phyloP scores from a whole-genome alignment of 352 stramenopile species.

The Plasmopara halstedii region DNA sequence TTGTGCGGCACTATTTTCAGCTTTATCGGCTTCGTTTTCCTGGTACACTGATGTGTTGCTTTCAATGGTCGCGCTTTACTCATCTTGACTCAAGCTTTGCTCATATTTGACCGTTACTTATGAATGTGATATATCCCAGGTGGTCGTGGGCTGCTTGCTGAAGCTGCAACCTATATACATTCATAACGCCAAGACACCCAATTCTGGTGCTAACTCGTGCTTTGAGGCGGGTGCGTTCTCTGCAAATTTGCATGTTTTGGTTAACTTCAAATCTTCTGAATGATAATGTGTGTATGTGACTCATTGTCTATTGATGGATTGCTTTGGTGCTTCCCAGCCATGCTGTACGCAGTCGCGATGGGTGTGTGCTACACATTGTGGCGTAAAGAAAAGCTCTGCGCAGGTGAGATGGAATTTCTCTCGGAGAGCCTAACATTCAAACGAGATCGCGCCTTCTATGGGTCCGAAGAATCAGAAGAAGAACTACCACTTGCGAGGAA shows the following conservation, averaged over 20 bases:
- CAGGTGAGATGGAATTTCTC: conserved; percentile 33
- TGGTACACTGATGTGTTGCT: conserved; percentile 29
- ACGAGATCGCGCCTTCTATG: conserved; percentile 50
- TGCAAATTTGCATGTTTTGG: neutral
- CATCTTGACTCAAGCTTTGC: neutral
- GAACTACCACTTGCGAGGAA: conserved; percentile 57
- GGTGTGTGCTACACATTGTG: conserved; percentile 48
- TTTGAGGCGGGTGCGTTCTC: conserved; percentile 63
- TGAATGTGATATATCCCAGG: conserved; percentile 21
- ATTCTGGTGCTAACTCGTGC: conserved; percentile 59
- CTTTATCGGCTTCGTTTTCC: conserved; percentile 72
- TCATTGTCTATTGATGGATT: neutral
- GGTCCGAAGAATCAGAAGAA: conserved; percentile 64
- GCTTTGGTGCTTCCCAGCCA: conserved; percentile 17
- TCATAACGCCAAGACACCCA: conserved; percentile 61
- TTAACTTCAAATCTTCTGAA: neutral
- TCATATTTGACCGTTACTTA: neutral
- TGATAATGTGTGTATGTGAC: neutral
- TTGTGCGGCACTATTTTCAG: conserved; percentile 72
- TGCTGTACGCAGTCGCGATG: conserved; percentile 46
- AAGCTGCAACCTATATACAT: conserved; percentile 73
- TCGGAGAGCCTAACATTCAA: conserved; percentile 37
- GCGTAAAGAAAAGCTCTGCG: conserved; percentile 40
- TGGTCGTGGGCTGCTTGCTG: conserved; percentile 58
- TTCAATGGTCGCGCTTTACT: conserved; percentile 1